A percentile compares a stretch with the other conserved stretches of the same genome.
phyloP scores from a whole-genome alignment of 176 grass and related monocot genomes.

The Chloris gayana region DNA sequence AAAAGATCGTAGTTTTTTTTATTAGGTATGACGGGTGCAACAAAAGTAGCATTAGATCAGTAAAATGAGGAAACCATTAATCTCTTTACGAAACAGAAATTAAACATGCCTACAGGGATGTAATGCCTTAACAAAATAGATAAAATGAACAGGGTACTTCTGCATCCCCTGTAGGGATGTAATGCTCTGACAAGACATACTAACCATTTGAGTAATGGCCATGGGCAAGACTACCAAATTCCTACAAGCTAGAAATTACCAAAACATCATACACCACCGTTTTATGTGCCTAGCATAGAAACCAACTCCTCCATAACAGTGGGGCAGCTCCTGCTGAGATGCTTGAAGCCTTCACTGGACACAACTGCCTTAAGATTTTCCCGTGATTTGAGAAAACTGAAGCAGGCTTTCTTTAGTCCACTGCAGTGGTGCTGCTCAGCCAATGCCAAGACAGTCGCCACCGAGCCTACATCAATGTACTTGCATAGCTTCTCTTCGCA shows the following conservation, averaged over 20 bases:
- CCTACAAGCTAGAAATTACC: not conserved
- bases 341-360: constrained; percentile 9
- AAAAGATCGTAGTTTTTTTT: too few relatives aligned
- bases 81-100: too few relatives aligned
- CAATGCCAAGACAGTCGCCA: constrained; percentile 26
- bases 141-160: too few relatives aligned
- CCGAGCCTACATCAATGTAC: constrained; percentile 32
- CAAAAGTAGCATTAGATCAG: too few relatives aligned
- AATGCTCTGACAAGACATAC: not conserved
- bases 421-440: constrained; percentile 48
- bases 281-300: not conserved
- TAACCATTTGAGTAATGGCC: not conserved
- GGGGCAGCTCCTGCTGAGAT: constrained; percentile 7
- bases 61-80: too few relatives aligned
- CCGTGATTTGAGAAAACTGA: constrained; percentile 26
- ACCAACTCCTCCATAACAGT: not conserved
- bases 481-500: constrained; percentile 45
- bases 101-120: too few relatives aligned
- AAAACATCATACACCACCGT: not conserved
- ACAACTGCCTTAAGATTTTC: constrained; percentile 16
- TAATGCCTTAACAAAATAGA: too few relatives aligned
- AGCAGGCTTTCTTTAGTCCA: constrained; percentile 45
- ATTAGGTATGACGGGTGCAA: too few relatives aligned
- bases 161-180: not conserved
- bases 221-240: not conserved